These are phyloP conservation scores for Penicillium turbatum DNA, from an alignment of 495 filamentous ascomycete genomes.

Conservation along the genomic window DNA sequence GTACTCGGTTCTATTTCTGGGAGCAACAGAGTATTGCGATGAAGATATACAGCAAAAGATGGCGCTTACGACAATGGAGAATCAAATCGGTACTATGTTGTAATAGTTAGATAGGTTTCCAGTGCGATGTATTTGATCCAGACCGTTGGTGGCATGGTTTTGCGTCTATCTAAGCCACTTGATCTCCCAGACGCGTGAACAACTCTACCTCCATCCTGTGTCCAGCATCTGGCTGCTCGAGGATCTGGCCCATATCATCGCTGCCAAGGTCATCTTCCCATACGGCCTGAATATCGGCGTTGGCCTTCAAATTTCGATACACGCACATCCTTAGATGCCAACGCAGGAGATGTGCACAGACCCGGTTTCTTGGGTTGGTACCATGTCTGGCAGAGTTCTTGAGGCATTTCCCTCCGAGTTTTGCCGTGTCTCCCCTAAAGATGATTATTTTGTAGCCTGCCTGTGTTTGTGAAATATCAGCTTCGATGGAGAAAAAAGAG, in stretches of 20 bases:
- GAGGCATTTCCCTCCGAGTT: background rate
- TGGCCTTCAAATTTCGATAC: background rate
- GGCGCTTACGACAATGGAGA: too few species aligned
- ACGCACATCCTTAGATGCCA: constrained; percentile 7
- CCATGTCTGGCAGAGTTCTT: background rate
- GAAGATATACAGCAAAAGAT: too few species aligned
- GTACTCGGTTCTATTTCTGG: too few species aligned
- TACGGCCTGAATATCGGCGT: background rate
- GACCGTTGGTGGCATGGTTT: too few species aligned
- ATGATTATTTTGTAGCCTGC: background rate
- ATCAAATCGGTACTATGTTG: too few species aligned
- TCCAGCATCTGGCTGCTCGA: constrained; percentile 1
- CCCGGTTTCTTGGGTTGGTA: background rate
- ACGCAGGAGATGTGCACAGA: constrained; percentile 2
- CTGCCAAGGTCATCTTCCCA: constrained; percentile 4
- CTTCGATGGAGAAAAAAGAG: background rate
- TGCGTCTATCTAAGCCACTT: background rate
- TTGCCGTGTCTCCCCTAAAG: background rate
- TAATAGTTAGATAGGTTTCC: too few species aligned
- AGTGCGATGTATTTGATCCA: too few species aligned
- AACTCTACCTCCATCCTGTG: constrained; percentile 4
- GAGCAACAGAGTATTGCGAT: too few species aligned
- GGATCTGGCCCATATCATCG: constrained; percentile 1
- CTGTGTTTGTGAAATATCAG: background rate
- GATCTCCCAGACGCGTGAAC: constrained; percentile 1